A percentile compares a stretch with the other conserved stretches of the same genome.
Conservation (phyloP, 352 stramenopile species). For the Hyaloperonospora brassicae region DNA sequence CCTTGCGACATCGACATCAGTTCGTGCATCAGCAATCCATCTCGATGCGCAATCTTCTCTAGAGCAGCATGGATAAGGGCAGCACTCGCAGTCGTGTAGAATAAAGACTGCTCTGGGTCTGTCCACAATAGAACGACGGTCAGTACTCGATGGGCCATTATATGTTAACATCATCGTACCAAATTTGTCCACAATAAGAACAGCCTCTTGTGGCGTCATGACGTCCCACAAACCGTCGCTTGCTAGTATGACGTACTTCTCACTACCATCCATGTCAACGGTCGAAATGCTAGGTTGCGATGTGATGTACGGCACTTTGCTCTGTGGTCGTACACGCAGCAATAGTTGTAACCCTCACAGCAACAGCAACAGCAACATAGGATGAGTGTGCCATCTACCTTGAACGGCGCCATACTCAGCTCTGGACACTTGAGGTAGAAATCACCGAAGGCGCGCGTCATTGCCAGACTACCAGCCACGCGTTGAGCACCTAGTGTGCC, state of each 20-base stretch:
- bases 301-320: constrained; percentile 75
- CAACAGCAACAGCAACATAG: not conserved
- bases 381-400: constrained; percentile 29
- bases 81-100: constrained; percentile 48
- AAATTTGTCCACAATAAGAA: constrained; percentile 60
- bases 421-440: constrained; percentile 90
- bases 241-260: constrained; percentile 70
- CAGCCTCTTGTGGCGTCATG: constrained; percentile 50
- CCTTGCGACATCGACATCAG: constrained; percentile 48
- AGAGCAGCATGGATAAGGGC: constrained; percentile 63
- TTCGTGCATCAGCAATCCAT: constrained; percentile 65
- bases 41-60: constrained; percentile 60
- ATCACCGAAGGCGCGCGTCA: constrained; percentile 89
- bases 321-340: constrained; percentile 25
- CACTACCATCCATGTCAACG: constrained; percentile 38
- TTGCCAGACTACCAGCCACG: constrained; percentile 85
- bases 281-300: constrained; percentile 53
- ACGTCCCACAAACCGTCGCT: constrained; percentile 83
- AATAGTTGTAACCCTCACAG: not conserved
- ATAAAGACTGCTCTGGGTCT: constrained; percentile 40
- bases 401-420: constrained; percentile 88
- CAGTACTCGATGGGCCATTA: not conserved
- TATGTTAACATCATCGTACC: constrained; percentile 26
- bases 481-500: constrained; percentile 81
- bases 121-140: constrained; percentile 5